Evolutionary conservation across 768 basidiomycete species (phyloP).

Genomic region (Clitopilus hobsonii): DNA sequence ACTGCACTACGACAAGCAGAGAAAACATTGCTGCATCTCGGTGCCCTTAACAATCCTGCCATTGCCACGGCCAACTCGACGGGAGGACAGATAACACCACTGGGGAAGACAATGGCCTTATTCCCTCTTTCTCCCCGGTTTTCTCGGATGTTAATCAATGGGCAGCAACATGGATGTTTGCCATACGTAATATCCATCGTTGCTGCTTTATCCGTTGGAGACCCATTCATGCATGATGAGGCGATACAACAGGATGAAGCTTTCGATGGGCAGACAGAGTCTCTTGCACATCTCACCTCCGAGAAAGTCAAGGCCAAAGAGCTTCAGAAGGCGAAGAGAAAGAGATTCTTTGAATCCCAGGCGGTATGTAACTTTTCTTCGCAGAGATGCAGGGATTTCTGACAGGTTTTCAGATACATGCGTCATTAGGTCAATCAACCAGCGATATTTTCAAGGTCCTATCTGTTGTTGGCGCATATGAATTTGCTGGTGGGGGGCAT

Average conservation of each 20-base stretch:
- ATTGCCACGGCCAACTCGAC: slow-evolving; percentile 13
- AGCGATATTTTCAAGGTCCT: slow-evolving; percentile 88
- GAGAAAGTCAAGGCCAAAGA: slow-evolving; percentile 52
- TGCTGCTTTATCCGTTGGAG: slow-evolving; percentile 88
- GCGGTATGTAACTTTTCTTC: slow-evolving; percentile 41
- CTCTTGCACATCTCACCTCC: slow-evolving; percentile 39
- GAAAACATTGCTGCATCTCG: slow-evolving; percentile 71
- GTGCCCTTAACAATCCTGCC: slow-evolving; percentile 56
- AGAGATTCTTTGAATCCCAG: slow-evolving; percentile 80
- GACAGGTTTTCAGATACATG: slow-evolving; percentile 52
- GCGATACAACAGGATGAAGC: slow-evolving; percentile 42
- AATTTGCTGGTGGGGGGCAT: slow-evolving; percentile 78
- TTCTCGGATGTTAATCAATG: slow-evolving; percentile 92
- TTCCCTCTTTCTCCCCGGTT: slow-evolving; percentile 94
- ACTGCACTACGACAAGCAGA: slow-evolving; percentile 75
- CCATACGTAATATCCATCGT: slow-evolving; percentile 92
- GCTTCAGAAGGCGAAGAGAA: slow-evolving; percentile 53
- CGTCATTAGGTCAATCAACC: slow-evolving; percentile 69
- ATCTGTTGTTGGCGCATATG: slow-evolving; percentile 95
- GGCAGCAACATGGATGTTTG: slow-evolving; percentile 77
- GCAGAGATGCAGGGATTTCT: neutral
- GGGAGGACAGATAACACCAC: slow-evolving; percentile 70
- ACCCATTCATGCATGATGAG: slow-evolving; percentile 91
- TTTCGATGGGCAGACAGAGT: slow-evolving; percentile 32
- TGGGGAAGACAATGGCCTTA: slow-evolving; percentile 89